phyloP scores from a whole-genome alignment of 2,329 filamentous ascomycete genomes.

The Exophiala dermatitidis region DNA sequence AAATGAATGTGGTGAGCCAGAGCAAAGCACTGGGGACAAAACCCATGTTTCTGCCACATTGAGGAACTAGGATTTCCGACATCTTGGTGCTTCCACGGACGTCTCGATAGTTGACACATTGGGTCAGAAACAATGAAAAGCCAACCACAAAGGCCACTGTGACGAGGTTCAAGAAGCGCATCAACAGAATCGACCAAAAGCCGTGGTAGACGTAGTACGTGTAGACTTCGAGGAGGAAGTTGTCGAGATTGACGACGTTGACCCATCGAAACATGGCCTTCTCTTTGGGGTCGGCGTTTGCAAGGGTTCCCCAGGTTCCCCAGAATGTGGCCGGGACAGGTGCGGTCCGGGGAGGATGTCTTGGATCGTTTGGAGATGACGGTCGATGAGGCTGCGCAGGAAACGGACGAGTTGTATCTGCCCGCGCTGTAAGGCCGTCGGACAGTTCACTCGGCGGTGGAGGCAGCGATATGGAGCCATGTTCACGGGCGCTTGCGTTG shows the following conservation, averaged over 20 bases:
- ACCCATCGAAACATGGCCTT: constrained; percentile 89
- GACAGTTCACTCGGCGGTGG: constrained; percentile 20
- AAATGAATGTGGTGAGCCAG: constrained; percentile 80
- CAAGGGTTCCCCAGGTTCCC: constrained; percentile 32
- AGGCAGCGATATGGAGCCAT: constrained; percentile 19
- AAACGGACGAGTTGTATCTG: constrained; percentile 1
- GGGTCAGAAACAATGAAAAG: constrained; percentile 74
- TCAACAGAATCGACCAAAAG: constrained; percentile 74
- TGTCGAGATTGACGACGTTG: constrained; percentile 82
- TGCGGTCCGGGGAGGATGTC: constrained; percentile 22
- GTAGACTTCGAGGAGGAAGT: constrained; percentile 79
- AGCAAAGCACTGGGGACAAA: constrained; percentile 68
- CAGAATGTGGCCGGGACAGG: constrained; percentile 18
- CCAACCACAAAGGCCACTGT: constrained; percentile 76
- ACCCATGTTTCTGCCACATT: constrained; percentile 70
- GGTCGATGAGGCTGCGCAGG: background rate
- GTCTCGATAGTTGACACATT: constrained; percentile 75
- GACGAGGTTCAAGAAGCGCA: constrained; percentile 64
- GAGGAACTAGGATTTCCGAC: constrained; percentile 57
- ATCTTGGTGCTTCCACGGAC: constrained; percentile 54
- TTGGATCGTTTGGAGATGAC: constrained; percentile 23
- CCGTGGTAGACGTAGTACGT: constrained; percentile 78
- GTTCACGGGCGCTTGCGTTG: constrained; percentile 26
- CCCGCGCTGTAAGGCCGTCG: constrained; percentile 5
- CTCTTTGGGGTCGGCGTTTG: constrained; percentile 55